Evolutionary conservation across 352 stramenopile species (phyloP), one percentile per base, ranked within the genome.

Genomic region (Phytopythium oedochilum): DNA sequence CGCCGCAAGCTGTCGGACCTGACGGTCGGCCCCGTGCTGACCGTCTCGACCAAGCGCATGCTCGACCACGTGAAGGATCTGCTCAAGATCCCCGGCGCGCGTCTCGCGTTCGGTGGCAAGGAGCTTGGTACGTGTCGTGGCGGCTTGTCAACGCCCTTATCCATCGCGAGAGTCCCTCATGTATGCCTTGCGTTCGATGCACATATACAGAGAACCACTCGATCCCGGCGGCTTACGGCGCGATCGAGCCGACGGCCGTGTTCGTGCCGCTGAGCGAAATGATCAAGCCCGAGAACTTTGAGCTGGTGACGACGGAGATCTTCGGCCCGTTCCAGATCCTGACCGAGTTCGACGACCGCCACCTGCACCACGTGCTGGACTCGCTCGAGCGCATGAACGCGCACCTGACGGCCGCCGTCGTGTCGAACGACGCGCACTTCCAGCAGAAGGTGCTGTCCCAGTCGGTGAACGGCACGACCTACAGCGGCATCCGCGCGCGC

Each of bases 401-500:
- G 54, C 97, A 99, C 77, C 64, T 99, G 59, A 99, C 97, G 17
- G 97, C 97, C 26, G 97, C 97, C 9, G 89, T 99, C 17, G 97
- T 99, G 40, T 98, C 94, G 23, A 98, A 98, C 71, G 97, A 99
- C 71, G 64, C 86, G 32, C 64, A 84, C 42, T 99, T 99, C 71
- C 78, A 92, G 62, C 83, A 96, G 50, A 83, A 97, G 42, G 88
- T 99, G 47, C 81, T 99, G 15, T 86, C 89, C 26, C 77, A 96
- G 70, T 98, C 97, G n/a, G 97, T 99, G n/a, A 99, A 99, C 73
- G 97, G 97, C 54, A 99, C 97, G 36, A 99, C 97, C 3, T 99
- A 99, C 83, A 90, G 78, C 51, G 97, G 97, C 47, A 95, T 97
- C 49, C 86, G 97, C 45, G 97, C 96, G 14, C 83, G 96, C 59